Percentiles rank a stretch among this genome's conserved stretches.
Conservation (phyloP, 805 yeast species). For the Zygosaccharomyces bailii region DNA sequence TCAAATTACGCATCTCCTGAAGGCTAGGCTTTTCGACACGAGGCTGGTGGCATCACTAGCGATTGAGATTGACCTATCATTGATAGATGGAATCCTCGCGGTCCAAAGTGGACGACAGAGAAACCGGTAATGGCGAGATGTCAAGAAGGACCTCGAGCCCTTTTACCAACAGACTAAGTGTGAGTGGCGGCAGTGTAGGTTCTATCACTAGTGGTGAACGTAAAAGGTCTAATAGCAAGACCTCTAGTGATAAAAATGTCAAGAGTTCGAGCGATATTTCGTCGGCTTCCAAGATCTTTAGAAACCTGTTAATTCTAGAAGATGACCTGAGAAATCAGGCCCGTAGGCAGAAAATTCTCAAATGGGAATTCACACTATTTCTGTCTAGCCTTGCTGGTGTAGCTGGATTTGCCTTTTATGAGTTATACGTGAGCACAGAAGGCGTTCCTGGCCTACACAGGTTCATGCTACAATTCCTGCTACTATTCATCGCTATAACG, state of each 20-base stretch:
- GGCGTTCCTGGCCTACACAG: conserved; percentile 41
- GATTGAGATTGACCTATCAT: neutral
- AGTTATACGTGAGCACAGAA: conserved; percentile 39
- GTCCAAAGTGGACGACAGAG: conserved; percentile 7
- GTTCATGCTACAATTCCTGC: conserved; percentile 46
- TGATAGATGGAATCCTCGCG: conserved; percentile 3
- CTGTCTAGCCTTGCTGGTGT: conserved; percentile 41
- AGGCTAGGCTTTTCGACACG: neutral
- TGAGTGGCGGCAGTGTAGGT: conserved; percentile 2
- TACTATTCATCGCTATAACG: conserved; percentile 63
- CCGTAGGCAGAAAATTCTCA: conserved; percentile 60
- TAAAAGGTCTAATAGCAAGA: conserved; percentile 28
- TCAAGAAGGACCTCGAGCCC: conserved; percentile 1
- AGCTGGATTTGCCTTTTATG: conserved; percentile 40
- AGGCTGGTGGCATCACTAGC: neutral
- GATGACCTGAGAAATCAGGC: conserved; percentile 82
- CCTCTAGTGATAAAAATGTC: conserved; percentile 31
- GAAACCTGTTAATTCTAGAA: conserved; percentile 79
- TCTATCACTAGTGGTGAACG: conserved; percentile 15
- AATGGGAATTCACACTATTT: conserved; percentile 45
- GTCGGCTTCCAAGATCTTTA: conserved; percentile 68
- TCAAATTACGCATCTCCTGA: neutral
- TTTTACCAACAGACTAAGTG: neutral
- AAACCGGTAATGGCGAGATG: neutral
- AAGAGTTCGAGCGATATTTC: conserved; percentile 35